Evolutionary conservation across 495 filamentous ascomycete genomes (phyloP), one percentile per base, ranked within the genome.

Genomic region (Penicillium cosmopolitanum): DNA sequence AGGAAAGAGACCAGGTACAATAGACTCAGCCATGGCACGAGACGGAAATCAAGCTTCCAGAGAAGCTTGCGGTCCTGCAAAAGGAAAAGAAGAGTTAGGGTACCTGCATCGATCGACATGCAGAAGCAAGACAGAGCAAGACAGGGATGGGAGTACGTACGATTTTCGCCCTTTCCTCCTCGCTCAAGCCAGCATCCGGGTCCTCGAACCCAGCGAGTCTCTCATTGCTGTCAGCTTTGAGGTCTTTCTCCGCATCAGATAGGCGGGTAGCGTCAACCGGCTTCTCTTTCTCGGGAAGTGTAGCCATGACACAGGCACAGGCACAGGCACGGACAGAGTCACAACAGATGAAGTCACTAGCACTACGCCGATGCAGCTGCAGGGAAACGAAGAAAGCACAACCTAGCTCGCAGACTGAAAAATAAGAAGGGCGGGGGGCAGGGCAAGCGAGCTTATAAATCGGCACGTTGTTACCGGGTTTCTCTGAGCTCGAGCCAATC

Each of bases 1-100:
- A 97, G 81, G 69, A 97, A 97, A 21, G 88, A 88, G 18, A 90
- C 80, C 9, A 96, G 82, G 67, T 96, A 97, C 25, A 97, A 84
- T 31, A 97, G 77, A 67, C 87, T 90, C 19, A 96, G 84, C 90
- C 89, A 93, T 33, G 91, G 91, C 25, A 95, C 87, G 7, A 94
- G 79, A 11, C 78, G 79, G 18, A 86, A 55, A 61, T 94, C 90
- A 6, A 94, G 79, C 67, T 86, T 89, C 79, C 87, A 82, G 0
- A 94, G 63, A 3, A 95, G 79, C 44, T 78, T 79, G 5, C 84
- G 81, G 57, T 92, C 89, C 89, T 92, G 59, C 9, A 56, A 11
- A 44, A 25, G 15, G 4, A 16, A 31, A 31, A 11, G 9, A 16
- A 46, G 34, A 6, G 53, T 11, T n/a, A 6, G 18, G 25, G 53